phyloP scores from a whole-genome alignment of 257 asterid species.

The Salvia miltiorrhiza region DNA sequence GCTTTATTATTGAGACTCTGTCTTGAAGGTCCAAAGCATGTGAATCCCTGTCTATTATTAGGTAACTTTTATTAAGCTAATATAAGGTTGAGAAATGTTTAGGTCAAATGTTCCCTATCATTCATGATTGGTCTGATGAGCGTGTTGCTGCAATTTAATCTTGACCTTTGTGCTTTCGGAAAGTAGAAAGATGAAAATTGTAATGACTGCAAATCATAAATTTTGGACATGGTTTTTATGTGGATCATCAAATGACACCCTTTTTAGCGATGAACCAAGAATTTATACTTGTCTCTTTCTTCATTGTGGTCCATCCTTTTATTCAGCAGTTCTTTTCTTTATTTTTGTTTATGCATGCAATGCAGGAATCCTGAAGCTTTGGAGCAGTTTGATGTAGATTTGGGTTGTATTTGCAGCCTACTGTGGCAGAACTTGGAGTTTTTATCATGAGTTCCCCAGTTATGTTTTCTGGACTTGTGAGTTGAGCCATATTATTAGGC shows the following conservation, averaged over 20 bases:
- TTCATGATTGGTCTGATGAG: too few species aligned
- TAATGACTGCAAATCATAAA: background rate
- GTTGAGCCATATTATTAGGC: conserved; percentile 2
- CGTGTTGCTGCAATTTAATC: background rate
- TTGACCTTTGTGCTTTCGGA: background rate
- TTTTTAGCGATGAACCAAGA: background rate
- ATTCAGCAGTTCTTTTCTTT: background rate
- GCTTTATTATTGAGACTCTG: conserved; percentile 36
- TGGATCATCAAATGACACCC: background rate
- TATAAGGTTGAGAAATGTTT: too few species aligned
- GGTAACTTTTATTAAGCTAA: too few species aligned
- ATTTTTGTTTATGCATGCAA: background rate
- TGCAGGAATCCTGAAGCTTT: conserved; percentile 35
- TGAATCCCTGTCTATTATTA: conserved; percentile 23
- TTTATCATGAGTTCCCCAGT: conserved; percentile 12
- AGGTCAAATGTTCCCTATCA: too few species aligned
- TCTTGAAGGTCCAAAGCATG: conserved; percentile 13
- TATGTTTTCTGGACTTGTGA: conserved; percentile 7
- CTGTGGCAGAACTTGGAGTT: conserved; percentile 26
- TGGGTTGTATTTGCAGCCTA: conserved; percentile 1
- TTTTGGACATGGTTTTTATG: background rate
- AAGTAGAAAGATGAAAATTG: background rate
- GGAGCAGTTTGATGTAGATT: conserved; percentile 16
- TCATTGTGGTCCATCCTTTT: background rate
- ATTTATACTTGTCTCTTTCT: background rate